phyloP scores from a whole-genome alignment of 1,284 basidiomycete species.

The Amylostereum areolatum region DNA sequence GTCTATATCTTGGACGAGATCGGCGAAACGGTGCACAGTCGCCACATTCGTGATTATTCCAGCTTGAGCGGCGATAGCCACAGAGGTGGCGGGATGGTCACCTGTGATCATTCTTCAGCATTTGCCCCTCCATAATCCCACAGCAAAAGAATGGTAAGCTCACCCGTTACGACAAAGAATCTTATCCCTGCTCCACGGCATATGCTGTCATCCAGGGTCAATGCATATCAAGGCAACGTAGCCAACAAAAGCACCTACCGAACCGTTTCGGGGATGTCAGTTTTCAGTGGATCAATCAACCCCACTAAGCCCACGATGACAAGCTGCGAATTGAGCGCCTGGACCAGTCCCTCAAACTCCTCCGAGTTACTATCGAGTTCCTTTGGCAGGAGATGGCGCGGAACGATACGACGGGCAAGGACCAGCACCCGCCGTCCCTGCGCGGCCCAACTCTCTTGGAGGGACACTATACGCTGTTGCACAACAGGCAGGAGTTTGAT shows the following conservation, averaged over 20 bases:
- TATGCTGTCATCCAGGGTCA: slow-evolving; percentile 17
- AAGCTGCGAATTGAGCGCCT: slow-evolving; percentile 34
- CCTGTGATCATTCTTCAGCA: slow-evolving; percentile 32
- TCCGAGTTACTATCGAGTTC: slow-evolving; percentile 25
- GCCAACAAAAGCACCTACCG: slow-evolving; percentile 9
- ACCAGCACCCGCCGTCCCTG: slow-evolving; percentile 56
- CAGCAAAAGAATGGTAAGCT: slow-evolving; percentile 18
- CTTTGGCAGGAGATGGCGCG: slow-evolving; percentile 22
- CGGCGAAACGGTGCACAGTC: slow-evolving; percentile 29
- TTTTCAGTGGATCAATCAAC: slow-evolving; percentile 57
- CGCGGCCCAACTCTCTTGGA: slow-evolving; percentile 47
- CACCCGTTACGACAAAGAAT: slow-evolving; percentile 68
- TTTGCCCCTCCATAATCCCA: slow-evolving; percentile 4
- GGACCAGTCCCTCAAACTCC: slow-evolving; percentile 32
- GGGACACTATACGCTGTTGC: slow-evolving; percentile 25
- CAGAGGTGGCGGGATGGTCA: slow-evolving; percentile 47
- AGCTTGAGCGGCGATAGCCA: slow-evolving; percentile 55
- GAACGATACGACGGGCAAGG: slow-evolving; percentile 31
- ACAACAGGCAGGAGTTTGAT: slow-evolving; percentile 27
- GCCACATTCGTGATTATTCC: slow-evolving; percentile 44
- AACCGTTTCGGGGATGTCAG: slow-evolving; percentile 52
- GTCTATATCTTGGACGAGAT: slow-evolving; percentile 20
- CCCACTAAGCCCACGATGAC: slow-evolving; percentile 59
- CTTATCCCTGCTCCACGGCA: slow-evolving; percentile 56
- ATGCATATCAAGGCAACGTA: neutral